Evolutionary conservation across 768 basidiomycete species (phyloP), one percentile per base, ranked within the genome.

Genomic region (Grammothele lineata): DNA sequence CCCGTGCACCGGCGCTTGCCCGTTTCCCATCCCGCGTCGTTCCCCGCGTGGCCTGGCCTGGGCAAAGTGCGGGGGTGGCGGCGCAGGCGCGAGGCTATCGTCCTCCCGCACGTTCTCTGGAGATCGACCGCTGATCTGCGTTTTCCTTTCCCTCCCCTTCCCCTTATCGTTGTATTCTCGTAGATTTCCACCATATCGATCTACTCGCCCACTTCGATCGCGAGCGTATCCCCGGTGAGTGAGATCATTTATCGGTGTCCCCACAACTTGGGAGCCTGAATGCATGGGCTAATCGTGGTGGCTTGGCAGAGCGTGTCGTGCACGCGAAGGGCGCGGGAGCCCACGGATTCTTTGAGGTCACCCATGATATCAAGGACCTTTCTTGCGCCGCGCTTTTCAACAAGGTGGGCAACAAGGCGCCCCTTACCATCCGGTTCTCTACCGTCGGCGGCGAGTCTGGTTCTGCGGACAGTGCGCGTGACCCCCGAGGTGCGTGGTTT

Each of bases 271-370:
- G 8, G 9, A 32, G 30, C 15, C 15, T 43, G 49, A 46, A 22
- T 34, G 37, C 22, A 32, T 34, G n/a, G n/a, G n/a, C n/a, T n/a
- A n/a, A n/a, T n/a, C n/a, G n/a, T n/a, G 10, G 14, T 3, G 2
- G 36, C 25, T 44, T 37, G 10, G 14, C 34, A 61, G 92, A 95
- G 75, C 90, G 92, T 66, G 85, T 90, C 55, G 92, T 93, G 43
- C 92, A 93, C 61, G 91, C 92, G 53, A 95, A 92, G 65, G 94
- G 88, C 47, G 87, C 86, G 44, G 92, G 89, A 55, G 93, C 92
- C 25, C 93, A 97, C 59, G 95, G 95, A 4, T 83, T 83, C 72
- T 96, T 97, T 68, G 82, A 91, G 70, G 76, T 90, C 56, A 94
- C 93, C 50, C 83, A 93, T 44, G 79, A 87, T 51, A 76, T 95